Percentiles rank a stretch among this genome's conserved stretches.
phyloP scores from a whole-genome alignment of 257 asterid species.

The Misopates orontium region DNA sequence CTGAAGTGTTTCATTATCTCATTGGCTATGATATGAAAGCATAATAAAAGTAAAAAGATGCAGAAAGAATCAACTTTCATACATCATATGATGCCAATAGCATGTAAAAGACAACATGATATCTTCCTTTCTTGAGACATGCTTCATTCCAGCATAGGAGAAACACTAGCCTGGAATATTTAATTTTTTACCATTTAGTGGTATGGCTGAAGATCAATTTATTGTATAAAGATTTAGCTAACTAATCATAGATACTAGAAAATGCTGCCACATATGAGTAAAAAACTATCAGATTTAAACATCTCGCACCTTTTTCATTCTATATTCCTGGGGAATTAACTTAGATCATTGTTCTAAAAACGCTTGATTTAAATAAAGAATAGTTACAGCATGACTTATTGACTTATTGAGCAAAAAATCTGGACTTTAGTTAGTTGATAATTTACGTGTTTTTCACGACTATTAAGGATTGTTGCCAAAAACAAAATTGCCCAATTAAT shows the following conservation, averaged over 20 bases:
- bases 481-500: too few relatives aligned
- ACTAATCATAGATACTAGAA: neutral
- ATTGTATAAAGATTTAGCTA: too few relatives aligned
- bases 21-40: conserved; percentile 31
- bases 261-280: neutral
- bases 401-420: too few relatives aligned
- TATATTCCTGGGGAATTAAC: too few relatives aligned
- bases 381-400: too few relatives aligned
- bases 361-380: neutral
- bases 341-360: neutral
- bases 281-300: neutral
- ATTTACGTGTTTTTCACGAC: too few relatives aligned
- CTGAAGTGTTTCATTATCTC: neutral
- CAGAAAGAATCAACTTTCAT: conserved; percentile 26
- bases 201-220: too few relatives aligned
- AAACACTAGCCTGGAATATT: conserved; percentile 23
- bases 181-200: neutral
- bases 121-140: conserved; percentile 32
- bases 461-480: too few relatives aligned
- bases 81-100: neutral
- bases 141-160: conserved; percentile 36
- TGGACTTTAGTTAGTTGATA: too few relatives aligned
- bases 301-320: neutral
- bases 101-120: conserved; percentile 1
- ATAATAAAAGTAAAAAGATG: conserved; percentile 16